These are phyloP conservation scores for Tripterygium wilfordii DNA, from an alignment of 177 flowering plant genomes.

Conservation along the genomic window DNA sequence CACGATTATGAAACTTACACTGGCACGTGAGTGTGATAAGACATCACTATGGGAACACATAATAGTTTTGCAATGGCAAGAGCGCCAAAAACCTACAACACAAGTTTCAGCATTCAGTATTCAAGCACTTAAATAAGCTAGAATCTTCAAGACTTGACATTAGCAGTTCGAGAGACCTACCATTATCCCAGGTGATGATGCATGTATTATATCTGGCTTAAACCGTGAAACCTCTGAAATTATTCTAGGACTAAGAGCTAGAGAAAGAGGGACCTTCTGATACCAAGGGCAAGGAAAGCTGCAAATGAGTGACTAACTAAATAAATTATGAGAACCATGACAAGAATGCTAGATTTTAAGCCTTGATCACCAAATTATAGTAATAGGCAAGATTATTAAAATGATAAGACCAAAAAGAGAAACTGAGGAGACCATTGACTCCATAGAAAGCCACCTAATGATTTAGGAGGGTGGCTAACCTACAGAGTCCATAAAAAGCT, in stretches of 20 bases:
- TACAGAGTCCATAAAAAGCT: too few relatives aligned
- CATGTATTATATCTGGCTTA: conserved; percentile 98
- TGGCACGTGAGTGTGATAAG: conserved; percentile 98
- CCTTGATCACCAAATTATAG: too few relatives aligned
- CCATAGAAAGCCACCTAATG: too few relatives aligned
- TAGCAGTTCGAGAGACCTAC: conserved; percentile 36
- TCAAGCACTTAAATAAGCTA: too few relatives aligned
- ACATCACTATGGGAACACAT: conserved; percentile 91
- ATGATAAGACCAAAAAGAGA: too few relatives aligned
- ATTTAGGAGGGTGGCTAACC: too few relatives aligned
- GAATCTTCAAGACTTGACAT: too few relatives aligned
- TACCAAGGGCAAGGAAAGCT: conserved; percentile 97
- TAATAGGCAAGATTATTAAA: too few relatives aligned
- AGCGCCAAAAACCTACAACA: conserved; percentile 90
- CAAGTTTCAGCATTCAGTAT: too few relatives aligned
- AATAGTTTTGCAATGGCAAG: conserved; percentile 82
- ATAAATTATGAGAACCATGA: not conserved
- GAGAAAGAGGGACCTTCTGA: conserved; percentile 89
- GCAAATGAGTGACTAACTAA: conserved; percentile 22
- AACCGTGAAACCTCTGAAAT: conserved; percentile 86
- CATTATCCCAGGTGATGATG: conserved; percentile 98
- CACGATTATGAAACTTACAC: conserved; percentile 88
- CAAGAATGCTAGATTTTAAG: not conserved
- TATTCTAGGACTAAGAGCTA: conserved; percentile 99
- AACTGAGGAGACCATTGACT: too few relatives aligned